Evolutionary conservation across 2,329 filamentous ascomycete genomes (phyloP).

Genomic region (Scortechinia acanthostroma): DNA sequence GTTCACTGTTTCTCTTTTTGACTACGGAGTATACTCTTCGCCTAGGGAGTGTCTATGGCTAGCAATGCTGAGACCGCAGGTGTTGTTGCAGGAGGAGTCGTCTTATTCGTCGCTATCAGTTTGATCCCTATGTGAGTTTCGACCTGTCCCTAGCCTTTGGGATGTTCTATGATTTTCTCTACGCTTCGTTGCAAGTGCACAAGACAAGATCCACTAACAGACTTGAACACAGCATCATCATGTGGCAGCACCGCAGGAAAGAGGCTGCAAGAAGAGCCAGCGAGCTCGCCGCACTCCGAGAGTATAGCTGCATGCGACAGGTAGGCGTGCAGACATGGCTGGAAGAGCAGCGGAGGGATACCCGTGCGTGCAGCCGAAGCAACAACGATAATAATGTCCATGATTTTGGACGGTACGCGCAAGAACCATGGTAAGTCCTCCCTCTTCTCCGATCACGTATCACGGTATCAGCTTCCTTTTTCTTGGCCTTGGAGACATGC

Average conservation of each 20-base stretch:
- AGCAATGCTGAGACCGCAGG: background rate
- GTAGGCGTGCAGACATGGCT: background rate
- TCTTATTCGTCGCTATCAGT: background rate
- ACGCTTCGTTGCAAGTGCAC: background rate
- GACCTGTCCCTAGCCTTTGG: too few species aligned
- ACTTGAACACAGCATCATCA: background rate
- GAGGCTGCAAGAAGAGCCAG: background rate
- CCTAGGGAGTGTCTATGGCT: too few species aligned
- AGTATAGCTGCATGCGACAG: too few species aligned
- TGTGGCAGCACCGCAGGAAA: background rate
- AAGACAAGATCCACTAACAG: too few species aligned
- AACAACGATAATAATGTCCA: too few species aligned
- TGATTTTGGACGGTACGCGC: background rate
- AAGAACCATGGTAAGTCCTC: background rate
- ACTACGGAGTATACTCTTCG: too few species aligned
- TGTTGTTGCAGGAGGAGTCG: background rate
- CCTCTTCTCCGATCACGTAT: too few species aligned
- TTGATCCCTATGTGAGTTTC: background rate
- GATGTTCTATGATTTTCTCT: background rate
- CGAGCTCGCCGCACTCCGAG: too few species aligned
- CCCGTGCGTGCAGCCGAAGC: background rate
- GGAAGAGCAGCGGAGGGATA: conserved; percentile 1
- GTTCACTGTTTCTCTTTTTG: too few species aligned
- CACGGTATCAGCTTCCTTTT: background rate
- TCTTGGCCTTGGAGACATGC: background rate